Percentiles rank a stretch among this genome's conserved stretches.
Evolutionary conservation across 257 asterid species (phyloP).

Genomic region (Fraxinus excelsior): DNA sequence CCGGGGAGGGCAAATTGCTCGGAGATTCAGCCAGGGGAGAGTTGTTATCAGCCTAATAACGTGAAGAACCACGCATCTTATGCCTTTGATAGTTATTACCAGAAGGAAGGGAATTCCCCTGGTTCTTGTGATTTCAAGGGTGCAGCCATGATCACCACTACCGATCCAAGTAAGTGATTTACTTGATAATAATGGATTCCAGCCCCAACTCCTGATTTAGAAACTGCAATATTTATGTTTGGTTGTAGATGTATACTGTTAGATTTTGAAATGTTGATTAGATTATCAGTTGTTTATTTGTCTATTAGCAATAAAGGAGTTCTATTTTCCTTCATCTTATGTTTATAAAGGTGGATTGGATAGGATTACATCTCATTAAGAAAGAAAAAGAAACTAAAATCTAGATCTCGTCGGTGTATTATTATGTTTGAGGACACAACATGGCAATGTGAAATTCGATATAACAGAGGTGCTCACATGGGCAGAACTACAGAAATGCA

Average conservation of each 20-base stretch:
- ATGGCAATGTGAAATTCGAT: slow-evolving; percentile 18
- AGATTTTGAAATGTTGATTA: neutral
- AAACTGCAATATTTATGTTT: neutral
- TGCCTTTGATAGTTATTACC: slow-evolving; percentile 95
- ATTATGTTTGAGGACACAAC: slow-evolving; percentile 1
- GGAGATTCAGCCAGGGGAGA: slow-evolving; percentile 95
- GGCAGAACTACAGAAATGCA: slow-evolving; percentile 20
- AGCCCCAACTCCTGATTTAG: neutral
- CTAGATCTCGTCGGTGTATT: neutral
- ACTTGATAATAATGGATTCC: neutral
- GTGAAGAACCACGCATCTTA: slow-evolving; percentile 87
- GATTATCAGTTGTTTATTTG: neutral
- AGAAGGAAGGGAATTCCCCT: slow-evolving; percentile 64
- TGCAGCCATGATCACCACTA: slow-evolving; percentile 94
- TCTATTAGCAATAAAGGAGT: neutral
- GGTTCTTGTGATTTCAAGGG: slow-evolving; percentile 98
- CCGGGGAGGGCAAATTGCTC: slow-evolving; percentile 97
- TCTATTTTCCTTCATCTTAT: neutral
- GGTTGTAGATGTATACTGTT: neutral
- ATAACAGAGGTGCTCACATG: slow-evolving; percentile 3
- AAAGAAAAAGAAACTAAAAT: neutral
- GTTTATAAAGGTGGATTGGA: neutral
- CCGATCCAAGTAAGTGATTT: slow-evolving; percentile 78
- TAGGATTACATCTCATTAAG: neutral
- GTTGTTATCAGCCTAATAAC: slow-evolving; percentile 87